phyloP scores from a whole-genome alignment of 805 yeast genomes.

The Scheffersomyces stipitis region DNA sequence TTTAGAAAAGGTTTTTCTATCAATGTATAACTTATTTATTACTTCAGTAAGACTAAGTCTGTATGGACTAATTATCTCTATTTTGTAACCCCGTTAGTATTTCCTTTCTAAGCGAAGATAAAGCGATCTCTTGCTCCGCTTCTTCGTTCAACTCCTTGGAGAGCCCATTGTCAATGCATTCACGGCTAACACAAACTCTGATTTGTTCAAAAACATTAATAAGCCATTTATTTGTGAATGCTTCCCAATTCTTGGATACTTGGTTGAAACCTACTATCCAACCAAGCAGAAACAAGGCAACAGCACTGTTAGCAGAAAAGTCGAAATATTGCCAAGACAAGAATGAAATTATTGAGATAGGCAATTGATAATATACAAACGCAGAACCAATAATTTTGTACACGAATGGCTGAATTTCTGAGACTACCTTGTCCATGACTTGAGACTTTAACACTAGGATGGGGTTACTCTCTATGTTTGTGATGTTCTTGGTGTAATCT shows the following conservation, averaged over 20 bases:
- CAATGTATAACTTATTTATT: too few species aligned
- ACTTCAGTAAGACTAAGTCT: too few species aligned
- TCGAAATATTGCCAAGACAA: slow-evolving; percentile 34
- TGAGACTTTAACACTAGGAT: slow-evolving; percentile 27
- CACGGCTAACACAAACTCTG: slow-evolving; percentile 30
- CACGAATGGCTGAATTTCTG: slow-evolving; percentile 40
- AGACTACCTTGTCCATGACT: slow-evolving; percentile 25
- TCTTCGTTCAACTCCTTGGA: slow-evolving; percentile 29
- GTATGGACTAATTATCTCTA: background rate
- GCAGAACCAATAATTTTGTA: slow-evolving; percentile 26
- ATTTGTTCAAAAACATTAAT: slow-evolving; percentile 32
- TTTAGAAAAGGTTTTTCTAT: too few species aligned
- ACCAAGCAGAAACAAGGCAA: slow-evolving; percentile 37
- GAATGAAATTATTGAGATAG: slow-evolving; percentile 30
- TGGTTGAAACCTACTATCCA: slow-evolving; percentile 42
- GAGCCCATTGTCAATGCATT: slow-evolving; percentile 39
- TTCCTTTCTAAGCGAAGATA: background rate
- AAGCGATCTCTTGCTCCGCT: slow-evolving; percentile 18
- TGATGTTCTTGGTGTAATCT: slow-evolving; percentile 28
- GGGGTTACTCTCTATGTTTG: slow-evolving; percentile 31
- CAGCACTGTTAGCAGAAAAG: slow-evolving; percentile 28
- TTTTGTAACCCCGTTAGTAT: background rate
- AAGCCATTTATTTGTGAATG: slow-evolving; percentile 28
- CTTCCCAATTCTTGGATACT: slow-evolving; percentile 38
- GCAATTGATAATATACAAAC: slow-evolving; percentile 38